Percentiles rank a stretch among this genome's conserved stretches.
These are phyloP conservation scores for Prunus mongolica DNA, from an alignment of 306 rosid species.

Conservation along the genomic window DNA sequence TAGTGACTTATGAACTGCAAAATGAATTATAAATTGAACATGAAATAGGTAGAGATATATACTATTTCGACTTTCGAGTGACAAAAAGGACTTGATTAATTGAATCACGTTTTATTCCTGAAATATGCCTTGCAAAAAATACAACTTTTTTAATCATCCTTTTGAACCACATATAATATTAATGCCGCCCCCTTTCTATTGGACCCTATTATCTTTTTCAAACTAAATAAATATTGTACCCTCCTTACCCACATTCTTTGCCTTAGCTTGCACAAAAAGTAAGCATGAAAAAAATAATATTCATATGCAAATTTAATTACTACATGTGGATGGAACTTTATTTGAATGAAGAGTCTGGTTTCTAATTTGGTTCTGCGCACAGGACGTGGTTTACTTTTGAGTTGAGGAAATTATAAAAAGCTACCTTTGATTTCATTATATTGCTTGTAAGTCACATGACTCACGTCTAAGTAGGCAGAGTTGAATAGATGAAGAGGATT, in stretches of 20 bases:
- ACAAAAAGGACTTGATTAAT: slow-evolving; percentile 15
- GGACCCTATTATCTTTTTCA: neutral
- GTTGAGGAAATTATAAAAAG: neutral
- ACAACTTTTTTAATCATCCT: neutral
- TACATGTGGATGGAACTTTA: neutral
- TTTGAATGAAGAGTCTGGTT: neutral
- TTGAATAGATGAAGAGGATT: slow-evolving; percentile 2
- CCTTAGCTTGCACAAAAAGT: too few relatives aligned
- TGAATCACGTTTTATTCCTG: slow-evolving; percentile 33
- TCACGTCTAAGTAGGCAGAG: slow-evolving; percentile 15
- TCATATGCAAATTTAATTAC: too few relatives aligned
- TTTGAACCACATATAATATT: neutral
- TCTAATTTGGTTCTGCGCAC: neutral
- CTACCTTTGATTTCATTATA: too few relatives aligned
- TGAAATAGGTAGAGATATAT: neutral
- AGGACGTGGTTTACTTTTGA: neutral
- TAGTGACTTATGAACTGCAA: neutral
- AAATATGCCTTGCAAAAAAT: slow-evolving; percentile 5
- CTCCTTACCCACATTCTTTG: neutral
- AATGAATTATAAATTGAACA: neutral
- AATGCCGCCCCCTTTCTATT: neutral
- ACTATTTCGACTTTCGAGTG: slow-evolving; percentile 7
- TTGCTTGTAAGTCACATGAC: slow-evolving; percentile 22
- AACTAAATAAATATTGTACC: too few relatives aligned
- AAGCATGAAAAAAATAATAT: too few relatives aligned